Conservation (phyloP, 2,329 filamentous ascomycete genomes). For the Colletotrichum zoysiae region DNA sequence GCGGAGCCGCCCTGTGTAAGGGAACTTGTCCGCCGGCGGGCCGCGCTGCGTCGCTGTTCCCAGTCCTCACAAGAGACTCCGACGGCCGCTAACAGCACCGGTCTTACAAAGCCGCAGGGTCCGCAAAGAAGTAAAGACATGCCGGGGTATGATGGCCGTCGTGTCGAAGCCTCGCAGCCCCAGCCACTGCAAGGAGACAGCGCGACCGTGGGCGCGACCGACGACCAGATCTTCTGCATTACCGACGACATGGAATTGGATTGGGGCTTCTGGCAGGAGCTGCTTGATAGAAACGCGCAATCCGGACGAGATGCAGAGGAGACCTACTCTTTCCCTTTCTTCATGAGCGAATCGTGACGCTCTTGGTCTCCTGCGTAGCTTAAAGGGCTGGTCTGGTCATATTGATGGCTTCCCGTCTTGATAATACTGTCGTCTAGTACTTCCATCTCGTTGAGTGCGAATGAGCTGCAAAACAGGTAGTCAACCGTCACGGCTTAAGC, state of each 20-base stretch:
- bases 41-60: neutral
- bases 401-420: too few relatives aligned
- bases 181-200: too few relatives aligned
- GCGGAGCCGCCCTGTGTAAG: conserved; percentile 5
- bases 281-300: conserved; percentile 3
- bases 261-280: conserved; percentile 20
- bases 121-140: too few relatives aligned
- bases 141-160: neutral
- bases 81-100: too few relatives aligned
- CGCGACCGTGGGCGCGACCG: neutral
- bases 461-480: too few relatives aligned
- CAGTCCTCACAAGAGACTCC: neutral
- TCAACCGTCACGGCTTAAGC: too few relatives aligned
- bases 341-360: neutral
- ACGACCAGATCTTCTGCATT: neutral
- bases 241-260: conserved; percentile 10
- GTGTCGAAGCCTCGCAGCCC: neutral
- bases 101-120: neutral
- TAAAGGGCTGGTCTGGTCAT: too few relatives aligned
- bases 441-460: too few relatives aligned
- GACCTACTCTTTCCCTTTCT: neutral
- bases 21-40: neutral
- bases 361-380: too few relatives aligned
- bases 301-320: neutral
- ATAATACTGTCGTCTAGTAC: too few relatives aligned